Evolutionary conservation across 257 asterid genomes (phyloP).

Genomic region (Solanum megistacrolobum): DNA sequence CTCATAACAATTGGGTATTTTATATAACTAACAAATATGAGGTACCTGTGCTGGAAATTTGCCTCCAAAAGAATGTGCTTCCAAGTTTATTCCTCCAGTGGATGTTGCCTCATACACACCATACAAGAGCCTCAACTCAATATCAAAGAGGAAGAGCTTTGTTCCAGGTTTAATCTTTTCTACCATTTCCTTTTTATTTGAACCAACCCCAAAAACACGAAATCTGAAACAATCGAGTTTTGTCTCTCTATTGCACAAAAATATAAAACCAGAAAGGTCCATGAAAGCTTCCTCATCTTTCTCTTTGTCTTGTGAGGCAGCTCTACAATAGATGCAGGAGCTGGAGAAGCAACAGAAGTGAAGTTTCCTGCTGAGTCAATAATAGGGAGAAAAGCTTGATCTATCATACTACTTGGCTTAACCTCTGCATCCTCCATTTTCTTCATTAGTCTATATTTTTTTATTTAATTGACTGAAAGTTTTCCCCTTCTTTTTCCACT

Average conservation of each 20-base stretch:
- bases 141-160: slow-evolving; percentile 67
- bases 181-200: slow-evolving; percentile 33
- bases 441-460: slow-evolving; percentile 7
- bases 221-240: slow-evolving; percentile 57
- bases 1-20: not conserved
- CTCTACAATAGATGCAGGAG: slow-evolving; percentile 8
- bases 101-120: slow-evolving; percentile 74
- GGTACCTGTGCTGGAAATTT: slow-evolving; percentile 79
- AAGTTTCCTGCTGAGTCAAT: not conserved
- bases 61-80: slow-evolving; percentile 68
- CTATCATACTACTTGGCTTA: not conserved
- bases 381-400: not conserved
- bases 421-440: not conserved
- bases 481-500: slow-evolving; percentile 12
- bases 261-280: slow-evolving; percentile 50
- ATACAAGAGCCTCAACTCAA: slow-evolving; percentile 48
- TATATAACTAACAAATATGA: not conserved
- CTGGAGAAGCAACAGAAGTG: slow-evolving; percentile 9
- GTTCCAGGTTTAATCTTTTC: slow-evolving; percentile 54
- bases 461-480: slow-evolving; percentile 5
- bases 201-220: slow-evolving; percentile 86
- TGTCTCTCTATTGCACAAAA: slow-evolving; percentile 54
- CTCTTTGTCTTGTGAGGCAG: slow-evolving; percentile 17
- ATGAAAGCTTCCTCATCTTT: slow-evolving; percentile 4
- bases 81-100: slow-evolving; percentile 47